Evolutionary conservation across 177 flowering plant genomes (phyloP), one percentile per base, ranked within the genome.

Genomic region (Vitis hybrid): DNA sequence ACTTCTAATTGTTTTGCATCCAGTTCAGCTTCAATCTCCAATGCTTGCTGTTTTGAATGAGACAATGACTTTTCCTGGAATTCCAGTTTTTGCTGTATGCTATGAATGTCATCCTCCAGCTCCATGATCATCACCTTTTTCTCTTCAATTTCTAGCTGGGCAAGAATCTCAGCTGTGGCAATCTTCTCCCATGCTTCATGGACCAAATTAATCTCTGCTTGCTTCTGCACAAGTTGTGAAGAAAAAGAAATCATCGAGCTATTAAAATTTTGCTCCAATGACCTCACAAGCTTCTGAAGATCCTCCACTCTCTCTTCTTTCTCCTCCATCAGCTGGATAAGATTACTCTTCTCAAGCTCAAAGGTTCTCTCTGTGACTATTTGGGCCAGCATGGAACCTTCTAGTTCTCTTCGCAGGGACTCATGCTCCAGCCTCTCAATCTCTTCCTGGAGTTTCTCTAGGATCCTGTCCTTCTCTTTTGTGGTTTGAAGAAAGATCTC

Each of bases 151-250:
- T 82, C 85, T 14, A 79, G 19, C 45, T 56, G 60, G 2, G 81
- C 77, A 51, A 82, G 59, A 65, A 71, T 67, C 64, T 79, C 77
- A 29, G 77, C 77, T 5, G 77, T 69, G 1, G 79, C 65, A 20
- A 79, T 70, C 61, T 73, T 77, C 59, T 82, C 81, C 82, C 78
- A 79, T 13, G 85, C 81, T 73, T 79, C 77, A 5, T 62, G 67
- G 39, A 77, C 52, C 63, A 71, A 50, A 63, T 72, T 20, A 26
- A 77, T 65, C 54, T 77, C 75, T 11, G 68, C 67, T 61, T 79
- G 72, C 70, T 82, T 82, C 60, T 77, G 70, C 53, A 34, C 79
- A 16, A 79, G 73, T 71, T 79, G 71, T 54, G 66, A 70, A 61
- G 81, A 77, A 16, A 76, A 68, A 1, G 75, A 55, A 20, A 56